Evolutionary conservation across 2,329 filamentous ascomycete species (phyloP).

Genomic region (Penicillium sp.): DNA sequence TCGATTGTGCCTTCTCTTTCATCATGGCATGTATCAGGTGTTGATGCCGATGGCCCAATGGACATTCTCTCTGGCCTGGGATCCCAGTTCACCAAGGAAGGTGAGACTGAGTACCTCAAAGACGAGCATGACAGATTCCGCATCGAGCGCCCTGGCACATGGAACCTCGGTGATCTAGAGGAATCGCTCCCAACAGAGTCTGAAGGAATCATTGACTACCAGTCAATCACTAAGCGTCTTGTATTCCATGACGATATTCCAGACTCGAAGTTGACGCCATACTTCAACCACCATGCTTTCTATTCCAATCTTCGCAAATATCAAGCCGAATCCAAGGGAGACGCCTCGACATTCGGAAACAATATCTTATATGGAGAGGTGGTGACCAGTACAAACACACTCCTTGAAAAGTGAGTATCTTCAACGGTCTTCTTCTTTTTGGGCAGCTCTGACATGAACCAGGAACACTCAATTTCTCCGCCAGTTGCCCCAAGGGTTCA

Average conservation of each 20-base stretch:
- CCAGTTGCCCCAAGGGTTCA: conserved; percentile 81
- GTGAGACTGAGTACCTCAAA: conserved; percentile 71
- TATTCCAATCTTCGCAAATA: conserved; percentile 72
- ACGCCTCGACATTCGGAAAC: conserved; percentile 69
- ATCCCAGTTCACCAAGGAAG: conserved; percentile 67
- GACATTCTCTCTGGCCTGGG: conserved; percentile 65
- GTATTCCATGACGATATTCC: conserved; percentile 74
- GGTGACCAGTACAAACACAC: conserved; percentile 88
- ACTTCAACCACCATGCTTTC: conserved; percentile 81
- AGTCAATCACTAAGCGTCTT: conserved; percentile 70
- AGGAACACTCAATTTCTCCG: conserved; percentile 78
- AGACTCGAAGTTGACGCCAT: conserved; percentile 71
- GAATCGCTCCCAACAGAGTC: conserved; percentile 51
- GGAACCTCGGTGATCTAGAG: conserved; percentile 59
- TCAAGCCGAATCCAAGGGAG: conserved; percentile 58
- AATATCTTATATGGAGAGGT: conserved; percentile 85
- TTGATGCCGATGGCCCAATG: conserved; percentile 65
- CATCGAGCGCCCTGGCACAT: conserved; percentile 67
- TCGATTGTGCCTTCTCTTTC: conserved; percentile 77
- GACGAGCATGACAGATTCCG: conserved; percentile 83
- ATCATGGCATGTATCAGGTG: conserved; percentile 76
- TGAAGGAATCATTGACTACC: conserved; percentile 73
- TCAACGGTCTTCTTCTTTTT: background rate
- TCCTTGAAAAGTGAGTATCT: conserved; percentile 74
- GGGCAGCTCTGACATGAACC: conserved; percentile 2